These are phyloP conservation scores for Oryza brachyantha DNA, from an alignment of 176 grass and related monocot genomes.

Conservation along the genomic window DNA sequence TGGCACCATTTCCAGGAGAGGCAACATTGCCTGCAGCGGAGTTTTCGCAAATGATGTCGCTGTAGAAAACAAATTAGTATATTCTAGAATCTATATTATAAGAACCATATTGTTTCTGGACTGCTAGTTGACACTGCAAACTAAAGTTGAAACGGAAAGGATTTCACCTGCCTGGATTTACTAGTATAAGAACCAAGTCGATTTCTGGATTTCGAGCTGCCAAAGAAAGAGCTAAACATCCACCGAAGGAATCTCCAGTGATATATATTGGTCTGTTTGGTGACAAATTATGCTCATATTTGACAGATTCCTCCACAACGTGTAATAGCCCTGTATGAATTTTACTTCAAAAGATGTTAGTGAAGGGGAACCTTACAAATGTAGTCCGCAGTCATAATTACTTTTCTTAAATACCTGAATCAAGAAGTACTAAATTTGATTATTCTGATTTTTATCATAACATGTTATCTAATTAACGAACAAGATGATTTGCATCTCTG, in stretches of 20 bases:
- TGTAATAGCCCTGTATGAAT: constrained; percentile 36
- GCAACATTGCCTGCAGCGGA: constrained; percentile 56
- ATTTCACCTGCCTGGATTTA: constrained; percentile 73
- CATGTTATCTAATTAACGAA: background rate
- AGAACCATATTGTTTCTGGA: constrained; percentile 47
- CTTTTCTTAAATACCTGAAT: background rate
- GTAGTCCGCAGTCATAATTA: background rate
- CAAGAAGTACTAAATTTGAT: background rate
- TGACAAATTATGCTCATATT: constrained; percentile 38
- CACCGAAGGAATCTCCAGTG: constrained; percentile 53
- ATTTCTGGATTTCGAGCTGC: constrained; percentile 48
- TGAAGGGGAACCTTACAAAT: background rate
- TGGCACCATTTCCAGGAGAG: constrained; percentile 70
- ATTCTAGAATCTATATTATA: constrained; percentile 18
- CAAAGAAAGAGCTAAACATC: constrained; percentile 51
- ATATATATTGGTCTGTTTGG: constrained; percentile 59
- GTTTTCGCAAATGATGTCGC: constrained; percentile 78
- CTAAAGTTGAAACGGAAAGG: background rate
- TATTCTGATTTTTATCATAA: background rate
- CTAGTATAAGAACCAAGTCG: constrained; percentile 54
- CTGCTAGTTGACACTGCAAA: constrained; percentile 43
- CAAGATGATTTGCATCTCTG: background rate
- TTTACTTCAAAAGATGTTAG: background rate
- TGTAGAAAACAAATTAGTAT: constrained; percentile 37
- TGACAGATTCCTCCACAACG: constrained; percentile 40